These are phyloP conservation scores for Thecaphora thlaspeos DNA, from an alignment of 1,284 basidiomycete genomes.

Conservation along the genomic window DNA sequence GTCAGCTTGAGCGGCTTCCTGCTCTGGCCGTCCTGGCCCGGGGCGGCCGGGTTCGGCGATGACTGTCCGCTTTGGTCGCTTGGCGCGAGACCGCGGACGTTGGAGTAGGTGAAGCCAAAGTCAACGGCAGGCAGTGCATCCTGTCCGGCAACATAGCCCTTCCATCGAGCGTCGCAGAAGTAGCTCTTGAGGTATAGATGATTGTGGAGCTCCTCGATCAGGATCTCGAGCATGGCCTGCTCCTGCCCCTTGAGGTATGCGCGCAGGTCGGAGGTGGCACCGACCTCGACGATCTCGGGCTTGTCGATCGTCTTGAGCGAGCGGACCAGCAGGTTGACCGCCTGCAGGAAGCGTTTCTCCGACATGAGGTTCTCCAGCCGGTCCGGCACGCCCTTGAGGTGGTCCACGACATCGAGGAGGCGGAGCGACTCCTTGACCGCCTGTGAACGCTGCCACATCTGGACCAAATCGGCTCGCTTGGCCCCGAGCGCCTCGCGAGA, in stretches of 20 bases:
- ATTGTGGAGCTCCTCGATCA: slow-evolving; percentile 92
- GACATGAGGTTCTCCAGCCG: slow-evolving; percentile 88
- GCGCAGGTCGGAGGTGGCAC: slow-evolving; percentile 84
- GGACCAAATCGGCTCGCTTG: slow-evolving; percentile 53
- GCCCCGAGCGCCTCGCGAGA: slow-evolving; percentile 54
- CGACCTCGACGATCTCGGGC: slow-evolving; percentile 88
- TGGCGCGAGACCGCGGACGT: background rate
- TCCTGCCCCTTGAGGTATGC: slow-evolving; percentile 85
- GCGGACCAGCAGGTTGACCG: slow-evolving; percentile 80
- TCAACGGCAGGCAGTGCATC: slow-evolving; percentile 58
- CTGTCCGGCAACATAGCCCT: slow-evolving; percentile 77
- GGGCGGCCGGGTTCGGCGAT: background rate
- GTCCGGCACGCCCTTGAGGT: slow-evolving; percentile 87
- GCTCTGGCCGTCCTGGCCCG: background rate
- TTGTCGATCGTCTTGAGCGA: slow-evolving; percentile 89
- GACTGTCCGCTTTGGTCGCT: background rate
- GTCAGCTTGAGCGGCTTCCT: slow-evolving; percentile 21
- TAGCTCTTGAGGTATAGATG: slow-evolving; percentile 97
- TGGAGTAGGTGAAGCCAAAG: slow-evolving; percentile 37
- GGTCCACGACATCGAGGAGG: slow-evolving; percentile 56
- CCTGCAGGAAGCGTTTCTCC: slow-evolving; percentile 88
- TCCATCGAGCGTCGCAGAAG: slow-evolving; percentile 92
- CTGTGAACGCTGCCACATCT: slow-evolving; percentile 55
- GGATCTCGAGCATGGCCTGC: slow-evolving; percentile 66
- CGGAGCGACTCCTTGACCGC: slow-evolving; percentile 52